These are phyloP conservation scores for Rhodamnia argentea DNA, from an alignment of 345 rosid species.

Conservation along the genomic window DNA sequence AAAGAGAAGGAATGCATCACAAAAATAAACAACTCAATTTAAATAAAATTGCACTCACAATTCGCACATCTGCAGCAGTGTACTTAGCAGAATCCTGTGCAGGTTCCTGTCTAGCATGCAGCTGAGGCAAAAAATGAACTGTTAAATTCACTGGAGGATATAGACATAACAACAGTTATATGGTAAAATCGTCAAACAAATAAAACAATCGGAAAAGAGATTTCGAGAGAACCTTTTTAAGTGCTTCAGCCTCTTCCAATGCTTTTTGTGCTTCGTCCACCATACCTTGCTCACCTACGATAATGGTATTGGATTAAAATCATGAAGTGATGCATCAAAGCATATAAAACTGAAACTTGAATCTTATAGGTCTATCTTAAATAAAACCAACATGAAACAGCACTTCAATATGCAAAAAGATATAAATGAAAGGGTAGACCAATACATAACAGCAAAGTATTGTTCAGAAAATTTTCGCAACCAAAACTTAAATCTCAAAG, in stretches of 20 bases:
- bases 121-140: constrained; percentile 28
- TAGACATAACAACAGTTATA: not conserved
- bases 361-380: not conserved
- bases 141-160: not conserved
- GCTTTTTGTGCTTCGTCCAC: constrained; percentile 99
- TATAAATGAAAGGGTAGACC: not conserved
- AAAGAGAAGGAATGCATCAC: not conserved
- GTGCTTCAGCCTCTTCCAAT: constrained; percentile 98
- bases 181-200: not conserved
- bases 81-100: constrained; percentile 67
- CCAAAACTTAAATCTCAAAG: not conserved
- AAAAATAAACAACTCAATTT: not conserved
- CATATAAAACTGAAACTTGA: not conserved
- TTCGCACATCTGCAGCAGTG: constrained; percentile 95
- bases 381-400: not conserved
- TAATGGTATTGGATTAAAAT: not conserved
- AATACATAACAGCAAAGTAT: not conserved
- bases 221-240: constrained; percentile 63
- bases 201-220: not conserved
- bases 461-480: not conserved
- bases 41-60: constrained; percentile 45
- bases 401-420: not conserved
- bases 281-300: constrained; percentile 95
- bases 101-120: constrained; percentile 74
- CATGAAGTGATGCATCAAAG: not conserved